Evolutionary conservation across 192 early-diverging fungal genomes (phyloP).

Genomic region (Chytriomyces sp.): DNA sequence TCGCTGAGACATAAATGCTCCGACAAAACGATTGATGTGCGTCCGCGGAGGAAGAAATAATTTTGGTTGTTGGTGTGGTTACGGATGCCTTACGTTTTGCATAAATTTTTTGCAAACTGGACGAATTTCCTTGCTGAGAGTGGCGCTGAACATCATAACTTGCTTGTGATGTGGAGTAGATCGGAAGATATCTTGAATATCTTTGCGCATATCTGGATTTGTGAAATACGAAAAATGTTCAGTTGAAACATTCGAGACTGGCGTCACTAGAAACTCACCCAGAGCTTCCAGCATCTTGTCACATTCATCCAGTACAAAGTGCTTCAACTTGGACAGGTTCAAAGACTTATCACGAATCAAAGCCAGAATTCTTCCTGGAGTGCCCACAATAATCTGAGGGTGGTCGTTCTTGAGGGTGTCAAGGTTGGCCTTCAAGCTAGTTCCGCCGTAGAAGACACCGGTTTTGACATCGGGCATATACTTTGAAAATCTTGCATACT

Average conservation of each 20-base stretch:
- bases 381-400: constrained; percentile 96
- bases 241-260: background rate
- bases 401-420: constrained; percentile 88
- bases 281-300: constrained; percentile 95
- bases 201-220: constrained; percentile 90
- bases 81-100: constrained; percentile 72
- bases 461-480: constrained; percentile 93
- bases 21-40: no score
- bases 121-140: constrained; percentile 89
- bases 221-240: constrained; percentile 17
- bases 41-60: no score
- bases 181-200: constrained; percentile 96
- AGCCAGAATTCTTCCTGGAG: constrained; percentile 90
- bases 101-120: constrained; percentile 97
- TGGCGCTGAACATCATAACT: constrained; percentile 99
- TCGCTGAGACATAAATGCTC: no score
- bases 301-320: constrained; percentile 99
- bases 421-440: constrained; percentile 74
- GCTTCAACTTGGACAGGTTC: constrained; percentile 83
- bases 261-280: constrained; percentile 65
- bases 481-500: constrained; percentile 95
- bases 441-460: constrained; percentile 93
- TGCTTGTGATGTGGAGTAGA: constrained; percentile 96
- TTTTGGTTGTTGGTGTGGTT: no score
- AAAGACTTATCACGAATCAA: constrained; percentile 86